A percentile compares a stretch with the other conserved stretches of the same genome.
Evolutionary conservation across 2,329 filamentous ascomycete genomes (phyloP).

Genomic region (Phaeomoniella chlamydospora): DNA sequence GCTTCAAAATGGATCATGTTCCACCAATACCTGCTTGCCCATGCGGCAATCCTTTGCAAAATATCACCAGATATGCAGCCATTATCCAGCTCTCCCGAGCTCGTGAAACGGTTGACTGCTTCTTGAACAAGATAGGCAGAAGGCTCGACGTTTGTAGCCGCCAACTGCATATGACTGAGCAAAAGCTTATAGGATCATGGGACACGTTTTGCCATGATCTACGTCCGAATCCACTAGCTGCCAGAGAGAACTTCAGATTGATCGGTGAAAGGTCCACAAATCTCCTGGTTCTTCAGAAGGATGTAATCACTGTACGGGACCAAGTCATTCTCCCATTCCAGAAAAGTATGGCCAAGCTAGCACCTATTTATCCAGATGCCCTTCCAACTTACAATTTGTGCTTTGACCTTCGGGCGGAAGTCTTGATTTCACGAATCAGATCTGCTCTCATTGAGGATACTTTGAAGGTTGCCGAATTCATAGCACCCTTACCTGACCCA

Average conservation of each 20-base stretch:
- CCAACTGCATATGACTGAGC: conserved; percentile 6
- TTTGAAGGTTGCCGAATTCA: conserved; percentile 7
- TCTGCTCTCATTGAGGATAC: conserved; percentile 9
- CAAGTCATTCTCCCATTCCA: conserved; percentile 9
- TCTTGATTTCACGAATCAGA: conserved; percentile 10
- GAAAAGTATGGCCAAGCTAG: conserved; percentile 5
- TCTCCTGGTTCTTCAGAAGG: conserved; percentile 8
- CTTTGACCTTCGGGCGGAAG: conserved; percentile 11
- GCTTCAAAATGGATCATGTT: background rate
- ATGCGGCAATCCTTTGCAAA: conserved; percentile 6
- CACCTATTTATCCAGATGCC: conserved; percentile 10
- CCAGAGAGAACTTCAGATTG: conserved; percentile 9
- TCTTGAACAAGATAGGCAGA: conserved; percentile 10
- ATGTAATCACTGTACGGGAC: conserved; percentile 9
- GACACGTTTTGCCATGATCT: conserved; percentile 8
- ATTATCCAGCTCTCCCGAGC: conserved; percentile 7
- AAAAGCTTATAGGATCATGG: conserved; percentile 7
- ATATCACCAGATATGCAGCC: conserved; percentile 9
- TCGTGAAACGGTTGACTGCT: conserved; percentile 7
- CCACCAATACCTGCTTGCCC: conserved; percentile 8
- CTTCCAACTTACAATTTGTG: conserved; percentile 11
- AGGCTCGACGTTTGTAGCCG: conserved; percentile 9
- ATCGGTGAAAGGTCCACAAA: conserved; percentile 10
- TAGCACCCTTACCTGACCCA: conserved; percentile 7
- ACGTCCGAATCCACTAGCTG: conserved; percentile 12